These are phyloP conservation scores for Chrysosporium keratinophilum DNA, from an alignment of 2,329 filamentous ascomycete species.

Conservation along the genomic window DNA sequence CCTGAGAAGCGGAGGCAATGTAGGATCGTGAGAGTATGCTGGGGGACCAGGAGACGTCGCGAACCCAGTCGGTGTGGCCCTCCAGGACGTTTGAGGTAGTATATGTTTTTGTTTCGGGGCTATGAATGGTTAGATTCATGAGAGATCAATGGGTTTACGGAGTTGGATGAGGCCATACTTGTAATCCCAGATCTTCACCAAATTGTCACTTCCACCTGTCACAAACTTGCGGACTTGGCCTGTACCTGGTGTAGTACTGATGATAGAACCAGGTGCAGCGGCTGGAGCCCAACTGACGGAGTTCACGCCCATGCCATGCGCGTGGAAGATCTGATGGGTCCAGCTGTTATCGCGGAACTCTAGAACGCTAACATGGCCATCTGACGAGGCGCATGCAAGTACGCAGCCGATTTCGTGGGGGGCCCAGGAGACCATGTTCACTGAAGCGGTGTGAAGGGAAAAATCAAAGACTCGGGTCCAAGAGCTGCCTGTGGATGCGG, in stretches of 20 bases:
- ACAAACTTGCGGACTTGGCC: constrained; percentile 72
- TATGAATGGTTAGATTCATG: constrained; percentile 18
- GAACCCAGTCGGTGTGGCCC: constrained; percentile 92
- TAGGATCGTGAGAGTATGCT: constrained; percentile 93
- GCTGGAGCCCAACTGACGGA: constrained; percentile 91
- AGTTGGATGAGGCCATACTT: constrained; percentile 39
- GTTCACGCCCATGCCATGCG: constrained; percentile 90
- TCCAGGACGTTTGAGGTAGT: constrained; percentile 47
- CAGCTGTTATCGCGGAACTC: constrained; percentile 96
- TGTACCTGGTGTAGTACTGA: constrained; percentile 57
- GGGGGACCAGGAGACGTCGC: constrained; percentile 93
- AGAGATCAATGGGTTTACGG: not conserved
- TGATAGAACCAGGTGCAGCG: constrained; percentile 70
- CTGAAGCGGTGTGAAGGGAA: constrained; percentile 83
- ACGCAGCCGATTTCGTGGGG: constrained; percentile 92
- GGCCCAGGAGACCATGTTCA: constrained; percentile 97
- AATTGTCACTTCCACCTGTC: constrained; percentile 87
- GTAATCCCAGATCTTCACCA: constrained; percentile 86
- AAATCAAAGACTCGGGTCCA: constrained; percentile 91
- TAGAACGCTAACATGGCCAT: constrained; percentile 85
- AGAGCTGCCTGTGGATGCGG: constrained; percentile 38
- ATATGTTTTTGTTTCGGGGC: constrained; percentile 45
- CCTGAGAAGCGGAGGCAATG: constrained; percentile 89
- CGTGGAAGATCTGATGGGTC: constrained; percentile 79
- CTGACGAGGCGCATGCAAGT: constrained; percentile 85